Percentiles rank a stretch among this genome's conserved stretches.
These are phyloP conservation scores for Melanopsichium pennsylvanicum DNA, from an alignment of 1,284 basidiomycete genomes.

Conservation along the genomic window DNA sequence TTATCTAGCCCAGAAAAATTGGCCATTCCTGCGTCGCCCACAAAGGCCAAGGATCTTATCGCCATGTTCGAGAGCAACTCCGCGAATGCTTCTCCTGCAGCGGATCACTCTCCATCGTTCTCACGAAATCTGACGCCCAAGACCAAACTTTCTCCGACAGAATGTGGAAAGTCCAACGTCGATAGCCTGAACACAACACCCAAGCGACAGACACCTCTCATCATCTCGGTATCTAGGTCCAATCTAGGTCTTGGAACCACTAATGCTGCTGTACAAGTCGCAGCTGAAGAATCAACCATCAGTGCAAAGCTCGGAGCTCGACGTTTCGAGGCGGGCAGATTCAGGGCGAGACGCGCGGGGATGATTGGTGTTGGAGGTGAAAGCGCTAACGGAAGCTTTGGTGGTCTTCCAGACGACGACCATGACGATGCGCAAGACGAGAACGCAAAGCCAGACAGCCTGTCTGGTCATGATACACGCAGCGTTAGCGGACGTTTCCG, in stretches of 20 bases:
- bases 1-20: conserved; percentile 28
- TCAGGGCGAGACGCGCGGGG: conserved; percentile 24
- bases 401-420: conserved; percentile 1
- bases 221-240: conserved; percentile 26
- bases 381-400: conserved; percentile 13
- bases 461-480: conserved; percentile 2
- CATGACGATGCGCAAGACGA: conserved; percentile 29
- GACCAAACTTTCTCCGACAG: conserved; percentile 20
- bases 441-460: conserved; percentile 21
- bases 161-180: conserved; percentile 2
- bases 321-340: conserved; percentile 22
- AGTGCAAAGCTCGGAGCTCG: conserved; percentile 25
- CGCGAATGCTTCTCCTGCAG: conserved; percentile 21
- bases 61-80: conserved; percentile 49
- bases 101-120: conserved; percentile 19
- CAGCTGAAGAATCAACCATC: conserved; percentile 18
- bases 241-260: conserved; percentile 24
- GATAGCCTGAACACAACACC: conserved; percentile 25
- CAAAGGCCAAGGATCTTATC: conserved; percentile 54
- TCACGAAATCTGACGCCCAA: conserved; percentile 16
- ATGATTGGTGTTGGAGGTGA: conserved; percentile 22
- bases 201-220: conserved; percentile 18
- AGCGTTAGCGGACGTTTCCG: conserved; percentile 18
- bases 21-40: conserved; percentile 40
- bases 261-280: neutral